Base-by-base conservation (phyloP, 495 filamentous ascomycete species). In the Achaetomiella virescens region DNA sequence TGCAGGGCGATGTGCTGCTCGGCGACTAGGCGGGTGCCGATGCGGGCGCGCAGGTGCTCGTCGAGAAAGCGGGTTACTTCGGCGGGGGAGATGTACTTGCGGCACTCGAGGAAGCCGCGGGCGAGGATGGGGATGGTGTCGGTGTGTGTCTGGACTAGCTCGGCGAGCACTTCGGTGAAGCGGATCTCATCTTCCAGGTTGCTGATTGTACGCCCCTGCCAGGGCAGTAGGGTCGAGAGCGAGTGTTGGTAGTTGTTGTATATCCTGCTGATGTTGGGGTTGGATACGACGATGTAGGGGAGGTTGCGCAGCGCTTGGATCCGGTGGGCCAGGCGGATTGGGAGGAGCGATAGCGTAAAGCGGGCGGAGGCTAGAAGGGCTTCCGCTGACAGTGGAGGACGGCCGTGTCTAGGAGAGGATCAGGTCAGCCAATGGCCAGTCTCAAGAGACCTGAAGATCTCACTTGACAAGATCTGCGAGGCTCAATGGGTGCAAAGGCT, bases 1-100 rank as follows among this genome's bases (percentile, higher is more conserved):
- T 97, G 93, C 15, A 97, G 77, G 17, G 92, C 92, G 52, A 98
- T 87, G 69, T 98, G 93, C 69, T 98, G 93, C 70, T 98, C 93
- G 7, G 93, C 93, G 54, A 98, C 90, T 59, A 98, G 72, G 14
- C 93, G 80, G 2, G 93, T 98, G 42, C 93, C 93, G 58, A 98
- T 98, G 53, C 93, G 81, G 3, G 93, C 91, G 17, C 93, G 85
- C 22, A 98, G 78, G 74, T 98, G 93, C 57, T 92, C 88, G 68
- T 98, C 93, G 31, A 98, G 79, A 68, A 98, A 97, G 15, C 79
- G 78, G 1, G 90, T 97, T 3, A 96, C 91, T 27, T 95, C 89
- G 15, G 62, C 66, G 0, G 88, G 78, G 24, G 77, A 82, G 58
- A 97, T 90, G 71, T 97, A 97, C 59, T 86, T 87, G 29, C 88